A percentile compares a stretch with the other conserved stretches of the same genome.
Conservation (phyloP, 2,329 filamentous ascomycete species). For the Colletotrichum camelliae region DNA sequence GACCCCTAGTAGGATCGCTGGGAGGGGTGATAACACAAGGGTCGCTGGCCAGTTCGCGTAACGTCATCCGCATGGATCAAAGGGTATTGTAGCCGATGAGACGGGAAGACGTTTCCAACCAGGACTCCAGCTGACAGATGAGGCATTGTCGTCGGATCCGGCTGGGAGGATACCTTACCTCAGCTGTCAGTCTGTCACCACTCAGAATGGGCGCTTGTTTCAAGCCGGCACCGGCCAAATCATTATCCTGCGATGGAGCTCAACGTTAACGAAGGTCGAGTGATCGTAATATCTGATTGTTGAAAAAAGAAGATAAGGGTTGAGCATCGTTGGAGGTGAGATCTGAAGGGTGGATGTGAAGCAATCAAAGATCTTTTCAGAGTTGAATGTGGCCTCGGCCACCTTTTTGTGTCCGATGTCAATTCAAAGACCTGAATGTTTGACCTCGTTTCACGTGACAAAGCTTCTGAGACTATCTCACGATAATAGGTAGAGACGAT, state of each 20-base stretch:
- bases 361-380: not conserved
- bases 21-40: not conserved
- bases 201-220: not conserved
- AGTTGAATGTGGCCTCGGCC: not conserved
- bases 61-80: not conserved
- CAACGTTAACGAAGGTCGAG: not conserved
- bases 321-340: not conserved
- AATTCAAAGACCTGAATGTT: not conserved
- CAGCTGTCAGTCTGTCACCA: not conserved
- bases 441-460: not conserved
- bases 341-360: not conserved
- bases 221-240: not conserved
- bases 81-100: not conserved
- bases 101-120: not conserved
- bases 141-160: not conserved
- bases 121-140: not conserved
- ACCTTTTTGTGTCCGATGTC: not conserved
- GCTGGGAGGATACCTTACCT: not conserved
- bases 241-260: not conserved
- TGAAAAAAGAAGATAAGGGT: not conserved
- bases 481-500: not conserved
- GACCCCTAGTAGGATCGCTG: not conserved
- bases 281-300: not conserved
- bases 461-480: not conserved
- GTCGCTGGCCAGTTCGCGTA: not conserved